Conservation (phyloP, 139 green algal genomes). For the Helicosporidium sp. region DNA sequence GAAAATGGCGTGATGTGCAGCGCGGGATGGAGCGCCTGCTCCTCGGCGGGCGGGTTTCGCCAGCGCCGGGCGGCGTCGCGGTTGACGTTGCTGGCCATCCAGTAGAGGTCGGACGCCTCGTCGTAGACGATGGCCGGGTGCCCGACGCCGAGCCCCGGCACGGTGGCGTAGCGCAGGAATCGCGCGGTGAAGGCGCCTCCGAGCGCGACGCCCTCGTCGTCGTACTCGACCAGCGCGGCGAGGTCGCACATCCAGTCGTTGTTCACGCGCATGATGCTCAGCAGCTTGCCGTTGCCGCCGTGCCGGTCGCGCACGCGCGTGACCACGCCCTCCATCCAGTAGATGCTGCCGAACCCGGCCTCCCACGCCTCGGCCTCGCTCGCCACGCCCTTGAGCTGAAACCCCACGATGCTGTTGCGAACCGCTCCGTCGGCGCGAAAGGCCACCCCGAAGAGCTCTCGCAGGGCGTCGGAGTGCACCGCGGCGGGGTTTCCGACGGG, state of each 20-base stretch:
- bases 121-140: conserved; percentile 16
- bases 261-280: conserved; percentile 19
- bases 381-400: neutral
- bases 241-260: conserved; percentile 20
- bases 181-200: neutral
- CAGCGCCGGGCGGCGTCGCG: conserved; percentile 7
- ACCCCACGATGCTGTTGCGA: neutral
- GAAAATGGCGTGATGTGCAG: conserved; percentile 14
- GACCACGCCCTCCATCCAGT: conserved; percentile 14
- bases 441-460: conserved; percentile 9
- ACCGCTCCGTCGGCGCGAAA: conserved; percentile 5
- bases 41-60: conserved; percentile 5
- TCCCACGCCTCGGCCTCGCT: neutral
- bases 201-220: conserved; percentile 1
- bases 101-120: conserved; percentile 13
- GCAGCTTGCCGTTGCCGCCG: conserved; percentile 10
- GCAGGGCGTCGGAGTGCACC: conserved; percentile 11
- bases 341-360: conserved; percentile 18
- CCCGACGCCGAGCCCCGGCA: conserved; percentile 10
- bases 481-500: conserved; percentile 16
- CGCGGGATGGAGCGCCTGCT: neutral
- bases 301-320: conserved; percentile 9
- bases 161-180: conserved; percentile 13
- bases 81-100: conserved; percentile 15
- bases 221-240: conserved; percentile 9